phyloP scores from a whole-genome alignment of 345 rosid species.

The Gossypium longicalyx region DNA sequence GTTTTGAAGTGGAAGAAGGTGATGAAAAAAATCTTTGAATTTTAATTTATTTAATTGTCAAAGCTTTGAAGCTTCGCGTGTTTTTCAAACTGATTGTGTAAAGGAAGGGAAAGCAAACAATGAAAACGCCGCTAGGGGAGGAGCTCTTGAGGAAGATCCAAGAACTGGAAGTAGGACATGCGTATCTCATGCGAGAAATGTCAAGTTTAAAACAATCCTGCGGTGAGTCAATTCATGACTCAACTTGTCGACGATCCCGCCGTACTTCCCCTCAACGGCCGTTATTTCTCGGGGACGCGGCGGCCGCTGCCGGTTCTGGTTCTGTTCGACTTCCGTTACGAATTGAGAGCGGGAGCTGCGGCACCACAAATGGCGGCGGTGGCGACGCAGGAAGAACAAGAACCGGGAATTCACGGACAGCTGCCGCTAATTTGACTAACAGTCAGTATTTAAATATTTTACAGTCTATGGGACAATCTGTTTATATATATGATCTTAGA shows the following conservation, averaged over 20 bases:
- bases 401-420: conserved; percentile 36
- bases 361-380: conserved; percentile 16
- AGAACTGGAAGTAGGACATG: conserved; percentile 87
- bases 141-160: conserved; percentile 79
- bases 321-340: conserved; percentile 73
- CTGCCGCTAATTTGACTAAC: conserved; percentile 54
- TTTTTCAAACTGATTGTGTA: neutral
- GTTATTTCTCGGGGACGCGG: conserved; percentile 21
- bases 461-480: conserved; percentile 90
- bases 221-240: conserved; percentile 25
- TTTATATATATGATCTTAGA: conserved; percentile 63
- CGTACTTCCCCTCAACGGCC: conserved; percentile 68
- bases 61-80: no score
- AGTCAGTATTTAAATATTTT: conserved; percentile 75
- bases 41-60: no score
- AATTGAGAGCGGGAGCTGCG: conserved; percentile 54
- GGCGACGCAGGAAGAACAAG: neutral
- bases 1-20: no score
- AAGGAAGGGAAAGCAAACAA: conserved; percentile 4
- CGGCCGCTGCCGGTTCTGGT: conserved; percentile 25
- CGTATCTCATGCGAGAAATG: conserved; percentile 73
- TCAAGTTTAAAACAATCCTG: conserved; percentile 53
- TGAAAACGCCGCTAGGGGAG: conserved; percentile 67
- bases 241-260: conserved; percentile 54
- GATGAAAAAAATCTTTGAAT: no score